Evolutionary conservation across 1,139 yeast genomes (phyloP).

Genomic region (Saccharomycopsis phalli): DNA sequence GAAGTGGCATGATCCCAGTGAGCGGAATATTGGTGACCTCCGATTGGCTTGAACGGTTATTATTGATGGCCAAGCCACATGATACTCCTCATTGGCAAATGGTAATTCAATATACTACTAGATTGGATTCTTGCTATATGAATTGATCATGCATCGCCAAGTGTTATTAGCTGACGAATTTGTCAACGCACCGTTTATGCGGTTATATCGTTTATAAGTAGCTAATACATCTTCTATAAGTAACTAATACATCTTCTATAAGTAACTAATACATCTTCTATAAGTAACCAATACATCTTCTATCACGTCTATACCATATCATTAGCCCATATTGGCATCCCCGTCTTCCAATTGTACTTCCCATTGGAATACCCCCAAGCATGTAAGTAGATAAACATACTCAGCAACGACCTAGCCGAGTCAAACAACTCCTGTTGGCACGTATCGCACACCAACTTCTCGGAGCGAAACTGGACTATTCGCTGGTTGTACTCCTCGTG

Average conservation of each 20-base stretch:
- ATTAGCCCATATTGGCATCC: slow-evolving; percentile 13
- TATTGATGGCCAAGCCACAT: background rate
- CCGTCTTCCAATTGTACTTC: slow-evolving; percentile 1
- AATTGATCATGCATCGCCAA: too few relatives aligned
- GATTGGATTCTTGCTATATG: too few relatives aligned
- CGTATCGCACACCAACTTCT: slow-evolving; percentile 4
- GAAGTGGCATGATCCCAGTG: slow-evolving; percentile 36
- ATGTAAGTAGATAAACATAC: slow-evolving; percentile 17
- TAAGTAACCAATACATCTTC: too few relatives aligned
- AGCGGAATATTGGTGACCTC: slow-evolving; percentile 33
- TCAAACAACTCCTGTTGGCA: slow-evolving; percentile 10
- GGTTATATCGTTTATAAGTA: too few relatives aligned
- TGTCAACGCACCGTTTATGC: too few relatives aligned
- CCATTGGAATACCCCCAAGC: slow-evolving; percentile 9
- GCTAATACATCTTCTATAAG: too few relatives aligned
- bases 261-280: too few relatives aligned
- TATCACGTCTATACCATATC: too few relatives aligned
- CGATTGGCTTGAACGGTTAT: too few relatives aligned
- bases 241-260: too few relatives aligned
- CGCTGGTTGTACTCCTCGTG: slow-evolving; percentile 5
- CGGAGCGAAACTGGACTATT: slow-evolving; percentile 1
- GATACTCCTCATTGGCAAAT: background rate
- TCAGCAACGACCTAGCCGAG: background rate
- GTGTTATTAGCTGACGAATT: background rate
- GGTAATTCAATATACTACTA: too few relatives aligned